Base-by-base conservation (phyloP, 805 yeast species). In the Peterozyma xylosa region DNA sequence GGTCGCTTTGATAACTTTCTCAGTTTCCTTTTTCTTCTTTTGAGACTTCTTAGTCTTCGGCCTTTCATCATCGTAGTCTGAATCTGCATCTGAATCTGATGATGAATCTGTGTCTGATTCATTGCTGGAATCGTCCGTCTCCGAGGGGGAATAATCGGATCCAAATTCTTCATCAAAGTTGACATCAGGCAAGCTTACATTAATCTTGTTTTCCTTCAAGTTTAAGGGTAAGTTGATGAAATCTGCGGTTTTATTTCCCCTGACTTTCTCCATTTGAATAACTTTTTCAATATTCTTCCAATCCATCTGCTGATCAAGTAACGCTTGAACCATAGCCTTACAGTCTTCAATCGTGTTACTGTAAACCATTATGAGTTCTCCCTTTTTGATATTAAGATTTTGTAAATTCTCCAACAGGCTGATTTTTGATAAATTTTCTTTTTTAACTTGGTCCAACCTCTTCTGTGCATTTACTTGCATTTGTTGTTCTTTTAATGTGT, bases 251-350 rank as follows among this genome's bases (percentile, higher is more conserved):
- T 65, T 60, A 52, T 82, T 86, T 1, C 82, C 81, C 52, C 81
- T 74, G 1, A 67, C 61, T 52, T 86, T 81, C 55, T 91, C 96
- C 41, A 79, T 70, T 39, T 73, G 65, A 42, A 91, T 80, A 45
- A 84, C 63, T 49, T 80, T 78, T 57, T 85, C 96, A 49, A 90
- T 90, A 48, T 87, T 83, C 37, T 76, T 75, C 99, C 99, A 91
- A 58, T 91, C 97, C 87, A 88, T 86, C 50, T 86, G 90, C 56
- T 86, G 93, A 45, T 82, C 80, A 4, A 89, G 49, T 43, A 88
- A 63, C 1, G 68, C 65, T 46, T 81, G 83, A 4, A 91, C 85
- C 2, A 85, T 81, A 7, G 57, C 60, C 47, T 76, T 82, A 39
- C 93, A 88, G 14, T 76, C 76, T 41, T 84, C 93, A 5, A 90